Percentiles rank a stretch among this genome's conserved stretches.
These are phyloP conservation scores for Ogataea chonburiensis DNA, from an alignment of 805 yeast genomes.

Conservation along the genomic window DNA sequence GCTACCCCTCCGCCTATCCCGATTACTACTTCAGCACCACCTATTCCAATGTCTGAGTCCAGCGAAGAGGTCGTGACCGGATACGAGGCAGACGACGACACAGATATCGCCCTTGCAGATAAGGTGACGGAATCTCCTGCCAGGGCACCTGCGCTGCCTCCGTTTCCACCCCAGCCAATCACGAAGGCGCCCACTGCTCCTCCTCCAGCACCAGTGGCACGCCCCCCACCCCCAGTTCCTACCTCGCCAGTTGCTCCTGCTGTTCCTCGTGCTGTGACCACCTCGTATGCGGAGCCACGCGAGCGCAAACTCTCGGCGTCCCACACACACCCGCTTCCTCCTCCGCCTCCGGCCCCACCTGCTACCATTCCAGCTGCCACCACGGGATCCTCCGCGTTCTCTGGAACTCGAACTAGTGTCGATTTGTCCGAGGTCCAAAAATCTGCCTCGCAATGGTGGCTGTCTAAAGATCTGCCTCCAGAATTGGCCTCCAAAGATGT, in stretches of 20 bases:
- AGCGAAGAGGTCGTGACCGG: constrained; percentile 45
- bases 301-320: constrained; percentile 25
- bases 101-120: constrained; percentile 27
- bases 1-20: constrained; percentile 7
- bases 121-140: constrained; percentile 6
- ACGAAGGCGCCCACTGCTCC: constrained; percentile 21
- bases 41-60: constrained; percentile 13
- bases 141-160: constrained; percentile 13
- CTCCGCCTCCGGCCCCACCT: constrained; percentile 22
- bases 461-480: constrained; percentile 56
- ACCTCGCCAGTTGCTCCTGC: constrained; percentile 22
- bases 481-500: constrained; percentile 45
- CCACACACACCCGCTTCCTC: constrained; percentile 8
- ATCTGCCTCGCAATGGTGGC: constrained; percentile 60
- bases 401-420: constrained; percentile 13
- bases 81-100: constrained; percentile 69
- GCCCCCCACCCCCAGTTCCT: constrained; percentile 13
- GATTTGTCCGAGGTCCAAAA: constrained; percentile 23
- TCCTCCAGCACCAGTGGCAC: constrained; percentile 6
- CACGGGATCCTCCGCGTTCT: constrained; percentile 20
- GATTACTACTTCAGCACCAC: no score
- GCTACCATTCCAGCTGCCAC: constrained; percentile 15
- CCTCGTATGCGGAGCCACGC: constrained; percentile 19
- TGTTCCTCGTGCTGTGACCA: constrained; percentile 24
- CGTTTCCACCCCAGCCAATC: constrained; percentile 17